Conservation (phyloP, 257 asterid species). For the Solanum habrochaites region DNA sequence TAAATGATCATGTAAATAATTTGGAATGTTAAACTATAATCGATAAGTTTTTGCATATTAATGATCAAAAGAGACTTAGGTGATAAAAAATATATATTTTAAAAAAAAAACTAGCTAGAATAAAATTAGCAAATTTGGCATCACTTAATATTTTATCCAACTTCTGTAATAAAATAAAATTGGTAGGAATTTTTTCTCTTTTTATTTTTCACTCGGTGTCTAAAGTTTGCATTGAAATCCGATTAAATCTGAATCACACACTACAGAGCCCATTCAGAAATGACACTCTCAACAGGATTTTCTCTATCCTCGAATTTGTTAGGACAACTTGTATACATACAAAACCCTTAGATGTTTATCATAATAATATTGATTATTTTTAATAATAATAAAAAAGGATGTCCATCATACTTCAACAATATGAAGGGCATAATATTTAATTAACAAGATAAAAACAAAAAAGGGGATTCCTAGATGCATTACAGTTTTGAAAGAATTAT, state of each 20-base stretch:
- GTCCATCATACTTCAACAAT: neutral
- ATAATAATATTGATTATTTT: neutral
- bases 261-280: neutral
- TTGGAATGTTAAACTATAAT: neutral
- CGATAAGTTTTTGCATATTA: too few species aligned
- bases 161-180: too few species aligned
- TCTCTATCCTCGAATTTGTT: too few species aligned
- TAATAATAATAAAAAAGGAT: too few species aligned
- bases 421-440: neutral
- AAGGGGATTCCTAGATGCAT: neutral
- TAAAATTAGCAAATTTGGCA: too few species aligned
- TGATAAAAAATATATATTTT: too few species aligned
- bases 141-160: too few species aligned
- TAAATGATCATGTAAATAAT: neutral
- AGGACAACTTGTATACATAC: neutral
- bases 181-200: too few species aligned
- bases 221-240: too few species aligned
- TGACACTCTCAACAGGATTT: neutral
- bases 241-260: too few species aligned
- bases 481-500: neutral
- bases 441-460: neutral
- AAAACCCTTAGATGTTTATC: neutral
- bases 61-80: neutral
- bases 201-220: too few species aligned
- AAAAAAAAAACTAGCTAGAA: too few species aligned